Evolutionary conservation across 2,329 filamentous ascomycete species (phyloP), one percentile per base, ranked within the genome.

Genomic region (Dryadomyces quercus-mongolicae): DNA sequence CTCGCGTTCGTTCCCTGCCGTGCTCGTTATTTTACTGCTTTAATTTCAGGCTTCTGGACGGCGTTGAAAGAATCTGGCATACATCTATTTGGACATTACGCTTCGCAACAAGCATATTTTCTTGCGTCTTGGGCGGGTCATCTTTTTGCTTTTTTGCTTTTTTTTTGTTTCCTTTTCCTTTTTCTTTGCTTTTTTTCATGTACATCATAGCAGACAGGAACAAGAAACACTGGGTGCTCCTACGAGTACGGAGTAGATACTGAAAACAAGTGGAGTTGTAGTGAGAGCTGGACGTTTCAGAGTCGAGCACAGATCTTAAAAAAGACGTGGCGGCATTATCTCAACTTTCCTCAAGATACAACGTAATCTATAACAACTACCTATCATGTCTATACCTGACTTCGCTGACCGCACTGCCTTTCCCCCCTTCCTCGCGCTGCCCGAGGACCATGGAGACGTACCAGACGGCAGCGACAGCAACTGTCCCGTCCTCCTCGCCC

Each of bases 401-500:
- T 65, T 71, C 54, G 60, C 60, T 49, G 60, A 68, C 62, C 57
- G 57, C 5, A 31, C 55, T 4, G 54, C 60, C 54, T 72, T 71
- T 61, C 69, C 69, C 12, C 58, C 65, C 15, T 70, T 71, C 51
- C 40, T 51, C 55, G 56, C 60, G 54, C 60, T 68, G 49, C 68
- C 67, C 31, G 57, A 60, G 44, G 52, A 47, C 15, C 58, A 38
- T 18, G 49, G 3, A 15, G 40, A 15, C 22, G 48, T 18, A 10
- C n/a, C 13, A 15, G 3, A 31, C 22, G n/a, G 20, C 44, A 25
- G 48, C 49, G n/a, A 49, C 49, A 45, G 54, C 50, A 48, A 43
- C 51, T 15, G 15, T 40, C 68, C 68, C 64, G 70, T 67, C 58
- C 68, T 75, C 42, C 65, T 76, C 13, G 73, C 70, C 43, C 68